Percentiles rank a stretch among this genome's conserved stretches.
Evolutionary conservation across 2,329 filamentous ascomycete species (phyloP).

Genomic region (Aspergillus awamori): DNA sequence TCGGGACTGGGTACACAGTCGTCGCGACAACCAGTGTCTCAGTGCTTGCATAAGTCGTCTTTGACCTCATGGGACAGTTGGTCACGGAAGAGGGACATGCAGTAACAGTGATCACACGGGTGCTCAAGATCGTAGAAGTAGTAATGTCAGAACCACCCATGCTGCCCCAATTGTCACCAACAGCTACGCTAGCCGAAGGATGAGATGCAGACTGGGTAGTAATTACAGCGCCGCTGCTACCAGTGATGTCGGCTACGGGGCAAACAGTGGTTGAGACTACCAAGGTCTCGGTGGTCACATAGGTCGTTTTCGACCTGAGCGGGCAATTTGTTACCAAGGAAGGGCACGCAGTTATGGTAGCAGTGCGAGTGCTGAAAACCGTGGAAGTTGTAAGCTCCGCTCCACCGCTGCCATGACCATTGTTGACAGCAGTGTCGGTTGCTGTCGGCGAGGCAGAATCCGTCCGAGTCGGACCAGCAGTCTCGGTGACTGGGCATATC

Average conservation of each 20-base stretch:
- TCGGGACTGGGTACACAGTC: conserved; percentile 27
- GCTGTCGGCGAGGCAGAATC: neutral
- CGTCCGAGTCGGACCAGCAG: neutral
- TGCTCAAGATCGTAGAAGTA: conserved; percentile 30
- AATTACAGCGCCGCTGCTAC: neutral
- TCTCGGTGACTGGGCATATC: neutral
- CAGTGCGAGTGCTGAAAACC: conserved; percentile 24
- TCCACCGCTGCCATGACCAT: neutral
- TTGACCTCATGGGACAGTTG: conserved; percentile 27
- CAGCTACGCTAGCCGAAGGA: neutral
- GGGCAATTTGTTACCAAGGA: conserved; percentile 33
- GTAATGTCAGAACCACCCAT: conserved; percentile 11
- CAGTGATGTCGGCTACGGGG: conserved; percentile 18
- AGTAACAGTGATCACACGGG: conserved; percentile 29
- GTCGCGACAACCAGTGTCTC: conserved; percentile 27
- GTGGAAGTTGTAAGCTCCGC: conserved; percentile 25
- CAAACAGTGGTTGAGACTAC: conserved; percentile 27
- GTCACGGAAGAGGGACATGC: conserved; percentile 30
- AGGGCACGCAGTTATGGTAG: conserved; percentile 32
- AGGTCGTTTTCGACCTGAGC: conserved; percentile 18
- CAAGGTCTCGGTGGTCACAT: conserved; percentile 28
- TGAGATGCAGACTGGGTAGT: neutral
- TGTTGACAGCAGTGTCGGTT: neutral
- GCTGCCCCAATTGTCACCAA: neutral
- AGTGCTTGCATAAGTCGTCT: conserved; percentile 23